phyloP scores from a whole-genome alignment of 2,329 filamentous ascomycete genomes.

The Penicillium psychrosexuale region DNA sequence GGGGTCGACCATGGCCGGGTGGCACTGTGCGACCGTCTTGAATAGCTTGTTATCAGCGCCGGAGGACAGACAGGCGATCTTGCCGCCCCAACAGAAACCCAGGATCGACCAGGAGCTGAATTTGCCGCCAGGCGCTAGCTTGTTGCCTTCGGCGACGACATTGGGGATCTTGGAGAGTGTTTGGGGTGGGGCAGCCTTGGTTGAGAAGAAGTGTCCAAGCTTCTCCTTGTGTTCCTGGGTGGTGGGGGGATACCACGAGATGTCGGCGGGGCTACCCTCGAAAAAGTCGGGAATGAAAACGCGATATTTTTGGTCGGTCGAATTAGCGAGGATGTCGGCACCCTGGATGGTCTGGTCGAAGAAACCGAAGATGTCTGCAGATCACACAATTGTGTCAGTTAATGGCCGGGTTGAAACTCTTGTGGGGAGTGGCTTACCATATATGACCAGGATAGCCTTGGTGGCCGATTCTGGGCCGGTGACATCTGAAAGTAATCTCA shows the following conservation, averaged over 20 bases:
- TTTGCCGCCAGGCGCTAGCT: slow-evolving; percentile 37
- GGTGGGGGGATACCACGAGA: slow-evolving; percentile 59
- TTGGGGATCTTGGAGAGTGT: slow-evolving; percentile 55
- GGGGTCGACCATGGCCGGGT: slow-evolving; percentile 61
- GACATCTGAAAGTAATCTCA: slow-evolving; percentile 41
- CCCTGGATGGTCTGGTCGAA: slow-evolving; percentile 62
- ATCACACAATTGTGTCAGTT: not conserved
- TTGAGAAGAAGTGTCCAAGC: slow-evolving; percentile 58
- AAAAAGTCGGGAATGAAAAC: slow-evolving; percentile 95
- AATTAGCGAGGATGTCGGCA: slow-evolving; percentile 59
- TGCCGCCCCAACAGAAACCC: slow-evolving; percentile 60
- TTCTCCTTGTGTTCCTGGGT: slow-evolving; percentile 60
- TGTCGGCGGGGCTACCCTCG: slow-evolving; percentile 66
- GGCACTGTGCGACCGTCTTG: slow-evolving; percentile 56
- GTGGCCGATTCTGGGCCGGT: slow-evolving; percentile 57
- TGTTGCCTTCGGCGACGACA: slow-evolving; percentile 54
- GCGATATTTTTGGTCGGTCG: slow-evolving; percentile 66
- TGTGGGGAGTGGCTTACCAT: slow-evolving; percentile 31
- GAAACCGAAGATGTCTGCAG: slow-evolving; percentile 61
- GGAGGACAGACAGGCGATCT: slow-evolving; percentile 57
- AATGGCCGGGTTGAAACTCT: not conserved
- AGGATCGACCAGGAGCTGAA: slow-evolving; percentile 59
- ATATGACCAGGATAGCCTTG: slow-evolving; percentile 57
- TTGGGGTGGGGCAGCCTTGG: slow-evolving; percentile 56
- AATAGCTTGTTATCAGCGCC: slow-evolving; percentile 50